Evolutionary conservation across 2,329 filamentous ascomycete species (phyloP).

Genomic region (Botrytis tulipae): DNA sequence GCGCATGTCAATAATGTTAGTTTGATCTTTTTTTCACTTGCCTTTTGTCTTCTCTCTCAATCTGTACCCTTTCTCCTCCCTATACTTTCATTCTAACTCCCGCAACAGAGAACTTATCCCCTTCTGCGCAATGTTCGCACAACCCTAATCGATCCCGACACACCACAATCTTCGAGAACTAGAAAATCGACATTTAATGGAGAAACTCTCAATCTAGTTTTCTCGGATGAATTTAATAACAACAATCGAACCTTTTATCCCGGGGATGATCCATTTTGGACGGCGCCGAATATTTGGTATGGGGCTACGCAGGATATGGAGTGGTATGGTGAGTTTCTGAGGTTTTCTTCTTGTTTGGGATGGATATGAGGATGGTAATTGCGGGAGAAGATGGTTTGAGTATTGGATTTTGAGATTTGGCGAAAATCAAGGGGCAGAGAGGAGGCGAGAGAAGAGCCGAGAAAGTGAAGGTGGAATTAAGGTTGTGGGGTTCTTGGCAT

Average conservation of each 20-base stretch:
- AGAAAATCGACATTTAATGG: conserved; percentile 46
- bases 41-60: neutral
- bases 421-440: neutral
- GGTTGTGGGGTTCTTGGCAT: neutral
- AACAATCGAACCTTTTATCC: conserved; percentile 53
- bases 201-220: conserved; percentile 49
- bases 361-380: neutral
- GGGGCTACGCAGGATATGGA: conserved; percentile 49
- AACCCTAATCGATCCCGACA: conserved; percentile 52
- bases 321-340: conserved; percentile 33
- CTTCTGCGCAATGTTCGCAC: conserved; percentile 48
- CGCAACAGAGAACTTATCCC: conserved; percentile 41
- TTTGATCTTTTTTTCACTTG: neutral
- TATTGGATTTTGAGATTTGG: neutral
- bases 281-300: conserved; percentile 54
- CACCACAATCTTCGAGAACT: conserved; percentile 46
- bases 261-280: conserved; percentile 57
- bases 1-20: conserved; percentile 46
- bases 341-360: neutral
- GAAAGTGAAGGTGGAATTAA: neutral
- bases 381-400: neutral
- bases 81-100: too few relatives aligned
- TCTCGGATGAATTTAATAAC: conserved; percentile 56
- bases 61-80: too few relatives aligned
- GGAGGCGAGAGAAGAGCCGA: neutral